Conservation (phyloP, 805 yeast species). For the Ogataea trehaloabstinens region DNA sequence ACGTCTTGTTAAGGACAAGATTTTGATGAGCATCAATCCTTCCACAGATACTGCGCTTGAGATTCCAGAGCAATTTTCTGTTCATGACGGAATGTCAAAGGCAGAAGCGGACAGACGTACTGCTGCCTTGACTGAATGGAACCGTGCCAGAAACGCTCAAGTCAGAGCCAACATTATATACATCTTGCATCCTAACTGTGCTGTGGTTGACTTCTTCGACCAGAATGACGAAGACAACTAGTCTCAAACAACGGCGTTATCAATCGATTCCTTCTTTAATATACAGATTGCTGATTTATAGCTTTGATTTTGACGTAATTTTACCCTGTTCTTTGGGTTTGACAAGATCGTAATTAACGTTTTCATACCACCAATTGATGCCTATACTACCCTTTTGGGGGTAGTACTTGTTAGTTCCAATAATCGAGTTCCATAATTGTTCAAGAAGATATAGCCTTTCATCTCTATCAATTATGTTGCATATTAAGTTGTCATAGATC, state of each 20-base stretch:
- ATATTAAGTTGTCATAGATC: conserved; percentile 37
- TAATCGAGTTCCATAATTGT: conserved; percentile 49
- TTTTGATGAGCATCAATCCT: conserved; percentile 63
- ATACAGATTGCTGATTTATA: neutral
- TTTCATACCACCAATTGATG: conserved; percentile 62
- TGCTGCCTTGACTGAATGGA: conserved; percentile 24
- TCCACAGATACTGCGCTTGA: conserved; percentile 41
- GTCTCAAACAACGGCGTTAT: too few species aligned
- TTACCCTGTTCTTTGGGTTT: conserved; percentile 11
- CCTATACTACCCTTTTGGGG: conserved; percentile 55
- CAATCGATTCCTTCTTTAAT: neutral
- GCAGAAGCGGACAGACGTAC: conserved; percentile 25
- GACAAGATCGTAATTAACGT: conserved; percentile 21
- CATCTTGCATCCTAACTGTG: conserved; percentile 79
- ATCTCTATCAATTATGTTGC: conserved; percentile 12
- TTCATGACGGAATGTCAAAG: conserved; percentile 20
- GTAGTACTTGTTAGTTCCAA: conserved; percentile 52
- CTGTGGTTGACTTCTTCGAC: conserved; percentile 65
- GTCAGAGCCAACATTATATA: conserved; percentile 38
- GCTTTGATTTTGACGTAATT: too few species aligned
- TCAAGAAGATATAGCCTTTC: conserved; percentile 41
- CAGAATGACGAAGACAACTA: conserved; percentile 24
- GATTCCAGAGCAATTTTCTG: conserved; percentile 27
- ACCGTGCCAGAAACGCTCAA: conserved; percentile 21
- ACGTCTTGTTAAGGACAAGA: conserved; percentile 79